phyloP scores from a whole-genome alignment of 2,329 filamentous ascomycete species.

The Stenocarpella maydis region DNA sequence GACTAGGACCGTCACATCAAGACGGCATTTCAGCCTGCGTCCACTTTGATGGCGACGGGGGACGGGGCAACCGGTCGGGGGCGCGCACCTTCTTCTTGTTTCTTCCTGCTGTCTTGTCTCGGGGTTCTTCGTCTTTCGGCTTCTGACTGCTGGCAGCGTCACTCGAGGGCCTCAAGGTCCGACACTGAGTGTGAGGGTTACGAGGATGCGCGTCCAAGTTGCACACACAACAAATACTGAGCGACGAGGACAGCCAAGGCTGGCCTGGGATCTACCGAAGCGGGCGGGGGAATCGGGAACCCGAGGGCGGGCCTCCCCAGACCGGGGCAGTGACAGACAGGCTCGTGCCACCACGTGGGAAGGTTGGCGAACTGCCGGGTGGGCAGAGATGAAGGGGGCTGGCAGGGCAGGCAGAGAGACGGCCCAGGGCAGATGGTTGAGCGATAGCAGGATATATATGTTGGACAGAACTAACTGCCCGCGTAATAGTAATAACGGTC shows the following conservation, averaged over 20 bases:
- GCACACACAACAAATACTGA: too few species aligned
- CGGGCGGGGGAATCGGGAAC: not conserved
- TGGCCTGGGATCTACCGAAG: not conserved
- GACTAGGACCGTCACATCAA: conserved; percentile 26
- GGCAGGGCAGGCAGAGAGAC: not conserved
- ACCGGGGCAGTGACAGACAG: too few species aligned
- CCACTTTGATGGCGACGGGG: conserved; percentile 13
- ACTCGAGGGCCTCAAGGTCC: not conserved
- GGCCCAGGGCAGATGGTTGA: not conserved
- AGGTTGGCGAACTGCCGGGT: too few species aligned
- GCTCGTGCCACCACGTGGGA: conserved; percentile 15
- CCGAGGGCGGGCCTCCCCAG: conserved; percentile 6
- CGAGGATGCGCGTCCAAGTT: too few species aligned
- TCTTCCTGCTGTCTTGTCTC: conserved; percentile 18
- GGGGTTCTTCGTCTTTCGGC: too few species aligned
- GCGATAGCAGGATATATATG: not conserved
- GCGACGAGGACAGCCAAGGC: not conserved
- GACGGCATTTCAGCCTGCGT: conserved; percentile 19
- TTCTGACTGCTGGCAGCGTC: too few species aligned
- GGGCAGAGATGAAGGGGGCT: not conserved
- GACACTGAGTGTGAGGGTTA: too few species aligned
- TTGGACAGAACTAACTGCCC: not conserved
- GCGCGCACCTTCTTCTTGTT: conserved; percentile 5
- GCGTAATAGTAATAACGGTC: too few species aligned
- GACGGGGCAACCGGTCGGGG: conserved; percentile 1